phyloP scores from a whole-genome alignment of 1,284 basidiomycete genomes.

The Ceratobasidium sp. region DNA sequence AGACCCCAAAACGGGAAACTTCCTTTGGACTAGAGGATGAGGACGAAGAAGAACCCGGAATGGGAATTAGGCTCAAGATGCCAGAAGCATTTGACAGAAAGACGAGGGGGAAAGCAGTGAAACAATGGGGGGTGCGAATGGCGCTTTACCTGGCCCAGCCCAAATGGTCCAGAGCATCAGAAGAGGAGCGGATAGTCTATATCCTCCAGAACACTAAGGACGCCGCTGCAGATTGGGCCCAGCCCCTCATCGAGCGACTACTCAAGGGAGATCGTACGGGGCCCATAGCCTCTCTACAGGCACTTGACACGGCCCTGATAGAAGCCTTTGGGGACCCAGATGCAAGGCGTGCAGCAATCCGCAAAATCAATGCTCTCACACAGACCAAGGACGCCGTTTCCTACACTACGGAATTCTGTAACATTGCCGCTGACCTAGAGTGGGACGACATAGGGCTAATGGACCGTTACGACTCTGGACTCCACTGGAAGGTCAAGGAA shows the following conservation, averaged over 20 bases:
- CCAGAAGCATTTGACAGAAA: not conserved
- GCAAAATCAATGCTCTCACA: not conserved
- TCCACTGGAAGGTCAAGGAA: slow-evolving; percentile 4
- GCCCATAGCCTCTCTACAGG: not conserved
- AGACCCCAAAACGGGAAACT: too few relatives aligned
- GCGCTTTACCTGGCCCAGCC: not conserved
- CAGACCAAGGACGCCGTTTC: not conserved
- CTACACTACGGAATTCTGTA: slow-evolving; percentile 1
- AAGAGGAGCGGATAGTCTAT: not conserved
- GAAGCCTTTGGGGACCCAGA: slow-evolving; percentile 11
- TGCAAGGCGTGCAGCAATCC: not conserved
- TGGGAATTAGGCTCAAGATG: not conserved
- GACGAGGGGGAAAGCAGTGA: not conserved
- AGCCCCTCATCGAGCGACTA: not conserved
- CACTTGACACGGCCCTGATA: not conserved
- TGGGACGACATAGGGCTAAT: not conserved
- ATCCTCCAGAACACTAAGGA: not conserved
- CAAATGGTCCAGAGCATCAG: not conserved
- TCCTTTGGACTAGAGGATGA: too few relatives aligned
- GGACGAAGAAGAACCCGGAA: too few relatives aligned
- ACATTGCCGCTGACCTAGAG: not conserved
- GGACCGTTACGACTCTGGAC: not conserved
- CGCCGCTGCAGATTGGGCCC: slow-evolving; percentile 1
- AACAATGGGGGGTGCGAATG: slow-evolving; percentile 3
- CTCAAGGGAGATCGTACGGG: not conserved